Conservation (phyloP, 352 stramenopile species). For the Blastocystis hominis region DNA sequence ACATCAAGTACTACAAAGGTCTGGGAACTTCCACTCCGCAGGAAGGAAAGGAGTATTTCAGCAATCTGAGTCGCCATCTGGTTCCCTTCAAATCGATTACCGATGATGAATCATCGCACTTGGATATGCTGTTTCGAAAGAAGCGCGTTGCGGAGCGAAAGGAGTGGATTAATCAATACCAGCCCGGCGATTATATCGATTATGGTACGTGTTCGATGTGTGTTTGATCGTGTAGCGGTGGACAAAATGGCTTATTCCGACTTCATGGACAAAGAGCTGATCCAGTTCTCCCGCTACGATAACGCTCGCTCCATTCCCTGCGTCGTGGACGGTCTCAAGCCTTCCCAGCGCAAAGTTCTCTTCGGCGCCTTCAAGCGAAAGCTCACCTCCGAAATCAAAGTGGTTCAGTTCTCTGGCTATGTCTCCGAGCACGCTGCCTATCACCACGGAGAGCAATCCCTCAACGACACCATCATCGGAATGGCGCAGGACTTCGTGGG, state of each 20-base stretch:
- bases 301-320: conserved; percentile 88
- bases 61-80: conserved; percentile 80
- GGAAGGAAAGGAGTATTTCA: conserved; percentile 94
- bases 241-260: conserved; percentile 82
- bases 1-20: conserved; percentile 99
- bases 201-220: conserved; percentile 65
- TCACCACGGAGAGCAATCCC: conserved; percentile 87
- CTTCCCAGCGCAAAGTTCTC: conserved; percentile 92
- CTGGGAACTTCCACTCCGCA: conserved; percentile 88
- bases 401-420: conserved; percentile 66
- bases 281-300: conserved; percentile 92
- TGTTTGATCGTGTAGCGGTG: conserved; percentile 62
- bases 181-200: conserved; percentile 77
- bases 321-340: conserved; percentile 91
- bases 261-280: conserved; percentile 96
- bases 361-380: conserved; percentile 95
- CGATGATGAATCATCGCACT: conserved; percentile 67
- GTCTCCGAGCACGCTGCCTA: conserved; percentile 94
- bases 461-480: conserved; percentile 86
- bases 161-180: conserved; percentile 82
- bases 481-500: conserved; percentile 97
- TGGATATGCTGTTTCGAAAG: conserved; percentile 95
- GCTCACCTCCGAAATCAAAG: conserved; percentile 78
- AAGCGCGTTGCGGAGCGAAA: conserved; percentile 86
- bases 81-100: conserved; percentile 72